phyloP scores from a whole-genome alignment of 345 rosid species.

The Linum tenue region DNA sequence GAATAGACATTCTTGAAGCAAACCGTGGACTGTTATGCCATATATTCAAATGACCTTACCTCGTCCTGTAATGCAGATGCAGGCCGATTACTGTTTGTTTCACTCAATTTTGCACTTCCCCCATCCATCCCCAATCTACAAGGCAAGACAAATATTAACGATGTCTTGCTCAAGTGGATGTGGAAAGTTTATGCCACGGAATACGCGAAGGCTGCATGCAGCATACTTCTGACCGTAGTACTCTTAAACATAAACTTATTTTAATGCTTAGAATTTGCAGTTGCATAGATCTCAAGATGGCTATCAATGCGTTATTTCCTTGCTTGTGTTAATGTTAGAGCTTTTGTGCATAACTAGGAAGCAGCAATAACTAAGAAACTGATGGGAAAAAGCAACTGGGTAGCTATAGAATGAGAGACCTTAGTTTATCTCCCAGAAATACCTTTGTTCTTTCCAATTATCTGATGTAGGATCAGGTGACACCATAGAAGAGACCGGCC shows the following conservation, averaged over 20 bases:
- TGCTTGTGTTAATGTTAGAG: not conserved
- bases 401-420: not conserved
- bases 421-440: slow-evolving; percentile 9
- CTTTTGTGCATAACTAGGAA: not conserved
- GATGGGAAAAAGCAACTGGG: not conserved
- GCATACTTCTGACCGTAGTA: too few relatives aligned
- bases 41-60: slow-evolving; percentile 26
- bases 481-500: slow-evolving; percentile 40
- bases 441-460: slow-evolving; percentile 53
- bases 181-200: too few relatives aligned
- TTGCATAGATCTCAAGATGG: too few relatives aligned
- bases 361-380: not conserved
- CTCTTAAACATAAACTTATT: too few relatives aligned
- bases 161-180: not conserved
- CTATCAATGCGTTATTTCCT: not conserved
- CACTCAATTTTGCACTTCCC: slow-evolving; percentile 46
- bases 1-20: not conserved
- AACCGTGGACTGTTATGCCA: not conserved
- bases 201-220: too few relatives aligned
- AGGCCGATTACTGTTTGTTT: slow-evolving; percentile 41
- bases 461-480: slow-evolving; percentile 32
- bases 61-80: slow-evolving; percentile 76
- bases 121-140: slow-evolving; percentile 47
- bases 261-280: too few relatives aligned
- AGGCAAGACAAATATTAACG: slow-evolving; percentile 1